phyloP scores from a whole-genome alignment of 2,329 filamentous ascomycete species.

The Metarhizium robertsii region DNA sequence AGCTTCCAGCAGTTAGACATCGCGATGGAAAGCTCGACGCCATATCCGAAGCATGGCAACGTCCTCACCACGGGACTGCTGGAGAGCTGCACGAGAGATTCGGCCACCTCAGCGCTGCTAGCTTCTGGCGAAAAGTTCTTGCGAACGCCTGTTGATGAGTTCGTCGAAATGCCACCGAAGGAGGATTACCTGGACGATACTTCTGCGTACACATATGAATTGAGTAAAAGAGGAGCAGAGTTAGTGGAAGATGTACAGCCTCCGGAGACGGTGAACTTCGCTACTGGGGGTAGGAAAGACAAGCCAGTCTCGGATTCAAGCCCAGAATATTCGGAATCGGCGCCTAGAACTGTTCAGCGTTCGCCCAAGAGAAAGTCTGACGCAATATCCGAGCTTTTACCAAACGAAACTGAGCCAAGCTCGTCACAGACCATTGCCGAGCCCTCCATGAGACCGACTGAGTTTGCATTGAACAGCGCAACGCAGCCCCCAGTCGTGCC shows the following conservation, averaged over 20 bases:
- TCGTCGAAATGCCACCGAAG: neutral
- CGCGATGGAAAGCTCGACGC: neutral
- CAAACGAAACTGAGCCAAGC: conserved; percentile 2
- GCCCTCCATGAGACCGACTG: neutral
- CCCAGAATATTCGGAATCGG: neutral
- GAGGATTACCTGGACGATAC: conserved; percentile 14
- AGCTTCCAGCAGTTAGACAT: neutral
- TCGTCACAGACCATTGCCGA: neutral
- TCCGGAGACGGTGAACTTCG: neutral
- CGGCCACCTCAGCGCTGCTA: conserved; percentile 13
- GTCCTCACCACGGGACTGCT: neutral
- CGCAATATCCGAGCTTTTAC: conserved; percentile 1
- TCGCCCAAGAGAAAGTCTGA: conserved; percentile 6
- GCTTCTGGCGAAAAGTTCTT: conserved; percentile 24
- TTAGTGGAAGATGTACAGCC: neutral
- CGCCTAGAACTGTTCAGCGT: neutral
- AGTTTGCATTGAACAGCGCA: neutral
- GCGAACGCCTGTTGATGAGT: conserved; percentile 11
- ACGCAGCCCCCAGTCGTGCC: neutral
- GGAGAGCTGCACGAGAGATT: neutral
- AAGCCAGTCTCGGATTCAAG: neutral
- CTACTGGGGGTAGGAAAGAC: neutral
- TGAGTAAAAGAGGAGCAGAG: conserved; percentile 15
- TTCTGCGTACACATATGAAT: conserved; percentile 20
- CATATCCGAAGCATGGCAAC: neutral